Conservation (phyloP, 148 eudicot species). For the Fagopyrum homotropicum region DNA sequence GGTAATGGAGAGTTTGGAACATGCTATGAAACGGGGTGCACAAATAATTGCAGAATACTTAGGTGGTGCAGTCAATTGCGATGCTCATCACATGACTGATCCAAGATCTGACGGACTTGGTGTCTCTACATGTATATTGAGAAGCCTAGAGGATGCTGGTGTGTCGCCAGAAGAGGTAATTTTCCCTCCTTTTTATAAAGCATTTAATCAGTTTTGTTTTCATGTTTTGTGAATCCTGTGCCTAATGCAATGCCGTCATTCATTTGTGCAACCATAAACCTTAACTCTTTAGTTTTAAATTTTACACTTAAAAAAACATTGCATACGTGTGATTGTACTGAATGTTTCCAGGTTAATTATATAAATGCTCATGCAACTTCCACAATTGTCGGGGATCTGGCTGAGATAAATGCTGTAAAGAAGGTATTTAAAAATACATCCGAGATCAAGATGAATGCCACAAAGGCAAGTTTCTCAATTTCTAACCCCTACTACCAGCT, state of each 20-base stretch:
- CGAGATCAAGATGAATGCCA: conserved; percentile 80
- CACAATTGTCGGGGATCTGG: conserved; percentile 86
- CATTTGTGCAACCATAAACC: not conserved
- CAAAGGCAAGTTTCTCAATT: conserved; percentile 45
- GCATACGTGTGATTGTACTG: not conserved
- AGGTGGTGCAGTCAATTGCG: conserved; percentile 95
- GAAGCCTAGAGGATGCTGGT: conserved; percentile 85
- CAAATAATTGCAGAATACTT: conserved; percentile 87
- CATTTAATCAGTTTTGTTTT: not conserved
- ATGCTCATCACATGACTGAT: conserved; percentile 98
- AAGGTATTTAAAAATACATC: conserved; percentile 88
- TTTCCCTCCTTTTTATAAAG: not conserved
- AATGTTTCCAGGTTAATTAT: conserved; percentile 70
- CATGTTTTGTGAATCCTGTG: not conserved
- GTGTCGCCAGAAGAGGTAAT: conserved; percentile 92
- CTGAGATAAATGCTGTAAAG: conserved; percentile 94
- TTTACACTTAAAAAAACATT: not conserved
- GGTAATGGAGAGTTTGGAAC: conserved; percentile 98
- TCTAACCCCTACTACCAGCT: not conserved
- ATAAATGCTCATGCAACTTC: conserved; percentile 99
- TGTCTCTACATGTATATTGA: conserved; percentile 81
- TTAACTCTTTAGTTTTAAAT: not conserved
- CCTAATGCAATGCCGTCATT: not conserved
- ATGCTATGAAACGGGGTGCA: conserved; percentile 92
- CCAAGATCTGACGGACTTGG: conserved; percentile 97